A percentile compares a stretch with the other conserved stretches of the same genome.
Conservation (phyloP, 805 yeast species). For the Allodekkera sacchari region DNA sequence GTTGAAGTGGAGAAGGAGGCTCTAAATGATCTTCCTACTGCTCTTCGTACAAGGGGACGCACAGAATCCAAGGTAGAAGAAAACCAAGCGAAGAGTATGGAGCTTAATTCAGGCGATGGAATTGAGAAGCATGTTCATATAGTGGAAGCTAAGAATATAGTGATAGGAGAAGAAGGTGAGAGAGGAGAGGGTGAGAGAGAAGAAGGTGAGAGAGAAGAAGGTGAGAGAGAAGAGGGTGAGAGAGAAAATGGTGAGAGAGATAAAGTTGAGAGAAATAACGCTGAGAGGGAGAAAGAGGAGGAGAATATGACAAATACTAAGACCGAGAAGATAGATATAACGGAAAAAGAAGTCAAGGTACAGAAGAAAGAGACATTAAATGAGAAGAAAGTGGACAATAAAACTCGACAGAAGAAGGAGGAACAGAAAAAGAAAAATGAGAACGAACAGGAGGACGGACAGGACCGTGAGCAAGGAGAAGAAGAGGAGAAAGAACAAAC, state of each 20-base stretch:
- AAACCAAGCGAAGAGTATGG: neutral
- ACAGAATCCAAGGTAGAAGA: neutral
- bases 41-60: too few species aligned
- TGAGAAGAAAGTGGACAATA: constrained; percentile 3
- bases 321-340: constrained; percentile 4
- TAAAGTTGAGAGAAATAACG: constrained; percentile 1
- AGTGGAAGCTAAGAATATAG: too few species aligned
- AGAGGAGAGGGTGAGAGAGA: neutral
- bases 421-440: constrained; percentile 1
- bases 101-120: constrained; percentile 1
- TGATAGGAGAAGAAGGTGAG: neutral
- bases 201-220: constrained; percentile 1
- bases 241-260: constrained; percentile 7
- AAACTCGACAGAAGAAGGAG: constrained; percentile 1
- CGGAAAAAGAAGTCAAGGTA: constrained; percentile 3
- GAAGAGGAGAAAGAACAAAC: constrained; percentile 2
- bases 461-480: constrained; percentile 3
- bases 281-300: constrained; percentile 3
- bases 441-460: constrained; percentile 2
- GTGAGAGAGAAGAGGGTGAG: neutral
- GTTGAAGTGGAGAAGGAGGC: constrained; percentile 3
- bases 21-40: too few species aligned
- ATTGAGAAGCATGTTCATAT: too few species aligned
- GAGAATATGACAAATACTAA: constrained; percentile 1
- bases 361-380: constrained; percentile 1